A percentile compares a stretch with the other conserved stretches of the same genome.
These are phyloP conservation scores for Parafenestella ontariensis DNA, from an alignment of 2,329 filamentous ascomycete genomes.

Conservation along the genomic window DNA sequence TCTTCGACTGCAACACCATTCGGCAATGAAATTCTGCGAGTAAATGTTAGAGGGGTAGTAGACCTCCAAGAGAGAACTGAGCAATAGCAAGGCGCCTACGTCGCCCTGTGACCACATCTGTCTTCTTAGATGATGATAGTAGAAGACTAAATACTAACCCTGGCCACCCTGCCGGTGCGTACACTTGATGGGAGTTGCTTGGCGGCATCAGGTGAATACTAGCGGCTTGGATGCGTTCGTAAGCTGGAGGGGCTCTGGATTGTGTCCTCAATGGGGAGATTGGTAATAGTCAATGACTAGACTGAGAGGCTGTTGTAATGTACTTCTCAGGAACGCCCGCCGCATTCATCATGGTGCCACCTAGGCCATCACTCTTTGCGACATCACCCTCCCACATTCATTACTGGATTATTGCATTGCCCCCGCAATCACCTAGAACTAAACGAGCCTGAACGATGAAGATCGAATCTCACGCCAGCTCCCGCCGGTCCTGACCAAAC, in stretches of 20 bases:
- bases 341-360: not conserved
- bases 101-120: not conserved
- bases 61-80: not conserved
- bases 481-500: slow-evolving; percentile 12
- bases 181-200: slow-evolving; percentile 7
- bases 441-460: slow-evolving; percentile 10
- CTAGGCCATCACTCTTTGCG: slow-evolving; percentile 10
- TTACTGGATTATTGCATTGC: slow-evolving; percentile 15
- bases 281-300: slow-evolving; percentile 18
- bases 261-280: slow-evolving; percentile 6
- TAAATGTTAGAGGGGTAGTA: not conserved
- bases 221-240: not conserved
- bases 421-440: slow-evolving; percentile 9
- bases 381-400: slow-evolving; percentile 9
- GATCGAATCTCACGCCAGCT: slow-evolving; percentile 5
- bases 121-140: not conserved
- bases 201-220: slow-evolving; percentile 8
- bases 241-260: not conserved
- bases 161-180: slow-evolving; percentile 15
- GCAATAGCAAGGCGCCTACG: not conserved
- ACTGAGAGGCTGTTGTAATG: slow-evolving; percentile 4
- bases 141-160: slow-evolving; percentile 1
- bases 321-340: slow-evolving; percentile 21
- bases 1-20: slow-evolving; percentile 8
- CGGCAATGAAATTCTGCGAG: not conserved